Base-by-base conservation (phyloP, 768 basidiomycete genomes). In the Dacryopinax primogenitus region DNA sequence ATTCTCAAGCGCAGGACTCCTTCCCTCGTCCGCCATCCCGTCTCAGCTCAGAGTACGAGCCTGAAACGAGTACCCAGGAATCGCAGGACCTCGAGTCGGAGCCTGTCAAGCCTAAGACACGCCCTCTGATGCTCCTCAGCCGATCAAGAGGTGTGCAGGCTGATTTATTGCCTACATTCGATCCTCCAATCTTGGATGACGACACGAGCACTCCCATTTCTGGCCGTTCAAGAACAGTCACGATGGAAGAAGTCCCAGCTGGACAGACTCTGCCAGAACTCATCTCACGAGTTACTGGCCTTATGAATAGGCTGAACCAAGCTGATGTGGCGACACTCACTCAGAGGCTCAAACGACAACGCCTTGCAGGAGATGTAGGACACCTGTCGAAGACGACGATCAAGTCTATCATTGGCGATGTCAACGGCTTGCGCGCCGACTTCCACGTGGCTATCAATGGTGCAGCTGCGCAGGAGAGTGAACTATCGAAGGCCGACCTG, bases 301-400 rank as follows among this genome's bases (percentile, higher is more conserved):
- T 98, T 1, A 79, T 93, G 66, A 78, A 80, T 30, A 83, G 84
- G 35, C 76, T 90, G 64, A 76, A 79, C 41, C 78, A 88, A 67
- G 86, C 93, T 0, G 94, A 98, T 69, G 86, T 94, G 1, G 79
- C 87, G 23, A 92, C 91, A 1, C 78, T 98, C 41, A 91, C 90
- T 33, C 89, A 88, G 68, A 86, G 96, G 30, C 78, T 98, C 30
- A 94, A 91, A 75, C 86, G 92, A 65, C 94, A 97, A 69, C 84
- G 93, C 70, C 80, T 98, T 21, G 88, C 91, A 9, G 76, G 74
- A 9, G 92, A 96, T 69, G 82, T 97, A 33, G 83, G 84, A 33
- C 88, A 96, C 72, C 80, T 98, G 18, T 94, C 92, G 0, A 84
- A 87, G 47, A 83, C 82, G 28, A 96, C 92, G 0, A 80, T 98